Conservation (phyloP, 345 rosid species). For the Hibiscus syriacus region DNA sequence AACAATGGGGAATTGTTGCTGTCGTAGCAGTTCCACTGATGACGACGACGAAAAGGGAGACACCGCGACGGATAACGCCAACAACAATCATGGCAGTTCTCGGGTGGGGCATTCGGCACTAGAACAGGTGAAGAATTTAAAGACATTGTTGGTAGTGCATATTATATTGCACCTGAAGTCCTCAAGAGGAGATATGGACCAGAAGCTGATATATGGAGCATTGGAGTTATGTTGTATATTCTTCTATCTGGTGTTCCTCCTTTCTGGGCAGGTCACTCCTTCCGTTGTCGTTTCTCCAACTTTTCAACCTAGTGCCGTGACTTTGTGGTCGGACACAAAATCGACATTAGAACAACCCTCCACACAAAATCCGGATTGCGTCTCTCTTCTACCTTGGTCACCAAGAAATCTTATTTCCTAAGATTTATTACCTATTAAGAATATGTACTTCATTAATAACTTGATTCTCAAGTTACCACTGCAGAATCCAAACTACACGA, state of each 20-base stretch:
- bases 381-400: background rate
- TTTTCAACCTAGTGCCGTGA: too few species aligned
- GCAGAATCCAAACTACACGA: background rate
- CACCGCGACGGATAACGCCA: background rate
- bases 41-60: background rate
- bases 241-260: conserved; percentile 94
- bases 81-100: background rate
- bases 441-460: background rate
- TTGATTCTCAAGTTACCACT: background rate
- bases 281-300: too few species aligned
- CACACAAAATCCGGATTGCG: too few species aligned
- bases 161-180: conserved; percentile 94
- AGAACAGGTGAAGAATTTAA: conserved; percentile 70
- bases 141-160: conserved; percentile 92
- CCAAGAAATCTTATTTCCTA: background rate
- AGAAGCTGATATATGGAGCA: conserved; percentile 93
- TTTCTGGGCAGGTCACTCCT: conserved; percentile 74
- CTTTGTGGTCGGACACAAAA: too few species aligned
- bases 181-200: conserved; percentile 85
- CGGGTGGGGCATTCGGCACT: background rate
- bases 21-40: background rate
- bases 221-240: conserved; percentile 90
- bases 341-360: too few species aligned
- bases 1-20: background rate
- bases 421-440: too few species aligned